These are phyloP conservation scores for Iberis amara DNA, from an alignment of 441 rosid genomes.

Conservation along the genomic window DNA sequence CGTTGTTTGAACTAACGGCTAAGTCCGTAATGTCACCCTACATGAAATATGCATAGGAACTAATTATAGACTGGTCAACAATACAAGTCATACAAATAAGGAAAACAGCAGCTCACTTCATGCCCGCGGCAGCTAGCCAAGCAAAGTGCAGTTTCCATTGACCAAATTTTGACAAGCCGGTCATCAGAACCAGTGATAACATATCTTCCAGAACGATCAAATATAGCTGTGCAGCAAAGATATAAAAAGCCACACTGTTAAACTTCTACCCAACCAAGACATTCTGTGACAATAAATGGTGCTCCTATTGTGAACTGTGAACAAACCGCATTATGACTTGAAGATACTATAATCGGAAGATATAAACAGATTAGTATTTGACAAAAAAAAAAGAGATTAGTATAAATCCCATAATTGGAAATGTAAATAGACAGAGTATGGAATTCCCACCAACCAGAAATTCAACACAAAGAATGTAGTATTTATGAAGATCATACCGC, in stretches of 20 bases:
- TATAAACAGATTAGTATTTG: too few relatives aligned
- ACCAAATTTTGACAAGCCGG: slow-evolving; percentile 84
- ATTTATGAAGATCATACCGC: slow-evolving; percentile 47
- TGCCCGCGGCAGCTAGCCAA: slow-evolving; percentile 89
- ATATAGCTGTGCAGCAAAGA: slow-evolving; percentile 50
- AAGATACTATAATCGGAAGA: slow-evolving; percentile 9
- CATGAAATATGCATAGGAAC: slow-evolving; percentile 28
- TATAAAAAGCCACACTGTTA: slow-evolving; percentile 13
- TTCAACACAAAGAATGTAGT: slow-evolving; percentile 17
- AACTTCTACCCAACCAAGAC: slow-evolving; percentile 13
- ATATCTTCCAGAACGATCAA: slow-evolving; percentile 76
- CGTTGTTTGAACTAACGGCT: slow-evolving; percentile 76
- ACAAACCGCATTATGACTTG: slow-evolving; percentile 19
- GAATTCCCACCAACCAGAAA: slow-evolving; percentile 20
- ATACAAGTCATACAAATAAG: slow-evolving; percentile 22
- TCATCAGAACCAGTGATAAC: slow-evolving; percentile 84
- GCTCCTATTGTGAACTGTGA: slow-evolving; percentile 15
- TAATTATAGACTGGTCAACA: slow-evolving; percentile 22
- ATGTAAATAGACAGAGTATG: slow-evolving; percentile 17
- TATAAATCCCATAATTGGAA: neutral
- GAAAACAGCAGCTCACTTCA: slow-evolving; percentile 48
- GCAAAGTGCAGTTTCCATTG: slow-evolving; percentile 85
- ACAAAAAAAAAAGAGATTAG: too few relatives aligned
- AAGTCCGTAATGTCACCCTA: slow-evolving; percentile 85
- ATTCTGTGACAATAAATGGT: slow-evolving; percentile 10